phyloP scores from a whole-genome alignment of 176 grass and related monocot species.

The bread wheat (Triticum aestivum) region IWGSC_CS_RefSeq_v2.1 NC_057804.1:28609667-28610166 shows the following conservation, averaged over 20 bases:
- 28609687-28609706: background rate
- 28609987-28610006: constrained; percentile 99
- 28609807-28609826: background rate
- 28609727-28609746: background rate
- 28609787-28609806: background rate
- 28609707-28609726: background rate
- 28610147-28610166: constrained; percentile 85
- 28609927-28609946: constrained; percentile 88
- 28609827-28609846: background rate
- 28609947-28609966: constrained; percentile 86
- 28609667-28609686: background rate
- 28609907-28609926: constrained; percentile 95
- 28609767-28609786: background rate
- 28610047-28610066: constrained; percentile 6
- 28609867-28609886: background rate
- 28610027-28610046: background rate
- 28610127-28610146: background rate
- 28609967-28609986: constrained; percentile 96
- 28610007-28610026: constrained; percentile 81
- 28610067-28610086: constrained; percentile 14
- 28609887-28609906: constrained; percentile 75
- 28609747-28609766: background rate
- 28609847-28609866: background rate
- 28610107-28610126: background rate
- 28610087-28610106: background rate